phyloP scores from a whole-genome alignment of 2,329 filamentous ascomycete species.

The Fusarium ramigenum region DNA sequence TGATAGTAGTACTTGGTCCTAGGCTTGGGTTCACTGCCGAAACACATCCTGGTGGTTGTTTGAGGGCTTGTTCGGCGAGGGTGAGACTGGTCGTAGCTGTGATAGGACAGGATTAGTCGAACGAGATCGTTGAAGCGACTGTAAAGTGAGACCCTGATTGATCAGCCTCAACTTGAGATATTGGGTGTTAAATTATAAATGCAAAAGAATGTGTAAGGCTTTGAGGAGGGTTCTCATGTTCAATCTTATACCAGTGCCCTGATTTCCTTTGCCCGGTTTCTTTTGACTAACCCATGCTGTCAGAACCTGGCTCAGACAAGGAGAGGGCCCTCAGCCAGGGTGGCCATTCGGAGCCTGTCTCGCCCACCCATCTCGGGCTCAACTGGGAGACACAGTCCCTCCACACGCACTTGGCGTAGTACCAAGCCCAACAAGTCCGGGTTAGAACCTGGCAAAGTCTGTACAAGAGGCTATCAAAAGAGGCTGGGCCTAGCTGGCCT shows the following conservation, averaged over 20 bases:
- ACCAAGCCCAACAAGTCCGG: background rate
- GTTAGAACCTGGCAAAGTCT: background rate
- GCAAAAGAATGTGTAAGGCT: background rate
- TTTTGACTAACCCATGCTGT: constrained; percentile 36
- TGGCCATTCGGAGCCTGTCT: constrained; percentile 32
- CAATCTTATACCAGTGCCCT: constrained; percentile 40
- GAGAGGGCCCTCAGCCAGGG: constrained; percentile 33
- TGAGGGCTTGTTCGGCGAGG: constrained; percentile 1
- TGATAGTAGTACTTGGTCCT: constrained; percentile 63
- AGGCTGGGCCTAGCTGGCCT: constrained; percentile 1
- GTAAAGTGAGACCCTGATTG: background rate
- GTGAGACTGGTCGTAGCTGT: background rate
- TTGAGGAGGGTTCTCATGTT: constrained; percentile 28
- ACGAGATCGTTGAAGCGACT: background rate
- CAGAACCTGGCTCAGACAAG: constrained; percentile 33
- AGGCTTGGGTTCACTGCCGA: constrained; percentile 54
- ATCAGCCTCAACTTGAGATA: background rate
- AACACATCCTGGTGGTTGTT: constrained; percentile 57
- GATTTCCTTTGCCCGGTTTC: constrained; percentile 42
- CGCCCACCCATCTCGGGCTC: constrained; percentile 33
- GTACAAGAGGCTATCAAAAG: constrained; percentile 7
- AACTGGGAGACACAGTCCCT: background rate
- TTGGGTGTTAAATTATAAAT: constrained; percentile 3
- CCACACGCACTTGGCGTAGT: background rate
- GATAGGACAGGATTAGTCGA: background rate